Evolutionary conservation across 2,329 filamentous ascomycete genomes (phyloP).

Genomic region (Cladosporium sp.): DNA sequence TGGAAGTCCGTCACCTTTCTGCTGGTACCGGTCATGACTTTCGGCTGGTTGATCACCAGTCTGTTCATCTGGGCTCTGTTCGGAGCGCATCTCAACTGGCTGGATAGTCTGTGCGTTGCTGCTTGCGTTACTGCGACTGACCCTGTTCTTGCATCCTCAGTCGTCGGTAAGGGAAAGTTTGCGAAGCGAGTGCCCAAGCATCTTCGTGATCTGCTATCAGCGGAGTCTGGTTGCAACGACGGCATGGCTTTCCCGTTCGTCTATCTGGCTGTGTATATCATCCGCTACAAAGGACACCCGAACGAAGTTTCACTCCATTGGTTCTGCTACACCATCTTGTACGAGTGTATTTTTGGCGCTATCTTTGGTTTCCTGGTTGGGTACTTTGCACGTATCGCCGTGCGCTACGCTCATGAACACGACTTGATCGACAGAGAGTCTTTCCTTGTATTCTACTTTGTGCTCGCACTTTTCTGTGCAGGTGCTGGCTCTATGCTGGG

Average conservation of each 20-base stretch:
- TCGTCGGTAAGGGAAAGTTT: constrained; percentile 98
- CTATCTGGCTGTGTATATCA: constrained; percentile 87
- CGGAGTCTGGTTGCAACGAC: constrained; percentile 97
- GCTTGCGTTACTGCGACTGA: constrained; percentile 97
- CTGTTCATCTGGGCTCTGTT: constrained; percentile 92
- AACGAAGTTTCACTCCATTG: constrained; percentile 76
- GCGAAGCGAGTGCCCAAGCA: constrained; percentile 97
- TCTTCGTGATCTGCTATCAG: constrained; percentile 89
- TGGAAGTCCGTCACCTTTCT: constrained; percentile 90
- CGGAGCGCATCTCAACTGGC: constrained; percentile 73
- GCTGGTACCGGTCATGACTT: constrained; percentile 94
- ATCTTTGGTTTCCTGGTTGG: constrained; percentile 84
- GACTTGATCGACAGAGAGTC: constrained; percentile 94
- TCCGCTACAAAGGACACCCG: constrained; percentile 73
- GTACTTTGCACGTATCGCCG: constrained; percentile 85
- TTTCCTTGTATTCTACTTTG: constrained; percentile 98
- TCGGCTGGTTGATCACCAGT: constrained; percentile 89
- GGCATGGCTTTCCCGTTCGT: constrained; percentile 99
- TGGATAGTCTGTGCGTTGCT: constrained; percentile 82
- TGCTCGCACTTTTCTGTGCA: constrained; percentile 90
- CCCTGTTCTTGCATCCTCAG: constrained; percentile 92
- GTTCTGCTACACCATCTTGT: constrained; percentile 85
- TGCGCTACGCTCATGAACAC: constrained; percentile 80
- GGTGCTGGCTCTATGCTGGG: constrained; percentile 89
- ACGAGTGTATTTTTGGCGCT: constrained; percentile 93